These are phyloP conservation scores for Exophiala sideris DNA, from an alignment of 2,329 filamentous ascomycete species.

Conservation along the genomic window DNA sequence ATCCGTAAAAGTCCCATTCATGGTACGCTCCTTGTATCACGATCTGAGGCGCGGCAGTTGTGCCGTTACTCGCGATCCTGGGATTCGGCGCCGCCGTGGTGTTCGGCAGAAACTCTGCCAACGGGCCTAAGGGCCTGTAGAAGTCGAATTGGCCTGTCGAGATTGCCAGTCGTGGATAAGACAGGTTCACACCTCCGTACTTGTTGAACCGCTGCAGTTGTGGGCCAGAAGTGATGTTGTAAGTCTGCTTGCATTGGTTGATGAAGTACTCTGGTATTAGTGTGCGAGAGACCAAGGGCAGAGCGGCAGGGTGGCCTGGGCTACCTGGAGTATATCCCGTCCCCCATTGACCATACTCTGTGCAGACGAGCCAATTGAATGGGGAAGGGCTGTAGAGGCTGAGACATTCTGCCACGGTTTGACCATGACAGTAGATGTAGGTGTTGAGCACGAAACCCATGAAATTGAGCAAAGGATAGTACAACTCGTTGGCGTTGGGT, in stretches of 20 bases:
- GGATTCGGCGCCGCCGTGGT: neutral
- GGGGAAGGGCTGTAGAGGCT: neutral
- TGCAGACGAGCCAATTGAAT: constrained; percentile 2
- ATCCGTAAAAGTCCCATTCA: constrained; percentile 61
- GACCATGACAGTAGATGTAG: neutral
- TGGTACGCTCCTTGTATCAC: constrained; percentile 70
- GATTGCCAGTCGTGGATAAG: constrained; percentile 70
- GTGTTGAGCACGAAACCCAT: neutral
- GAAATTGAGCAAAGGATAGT: constrained; percentile 8
- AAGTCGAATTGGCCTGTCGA: constrained; percentile 76
- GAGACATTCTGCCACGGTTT: neutral
- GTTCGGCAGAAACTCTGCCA: constrained; percentile 43
- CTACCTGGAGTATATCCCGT: constrained; percentile 8
- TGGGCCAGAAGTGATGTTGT: constrained; percentile 64
- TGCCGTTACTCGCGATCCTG: constrained; percentile 41
- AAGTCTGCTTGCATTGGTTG: constrained; percentile 61
- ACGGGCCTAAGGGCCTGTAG: constrained; percentile 70
- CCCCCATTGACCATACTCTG: constrained; percentile 1
- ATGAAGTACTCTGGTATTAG: constrained; percentile 62
- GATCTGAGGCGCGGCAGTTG: constrained; percentile 65
- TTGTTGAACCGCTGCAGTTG: constrained; percentile 68
- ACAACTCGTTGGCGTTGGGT: neutral
- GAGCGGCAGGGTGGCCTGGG: constrained; percentile 23
- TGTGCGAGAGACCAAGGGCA: constrained; percentile 68
- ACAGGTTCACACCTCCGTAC: constrained; percentile 69